phyloP scores from a whole-genome alignment of 805 yeast genomes.

The Alloascoidea africana region DNA sequence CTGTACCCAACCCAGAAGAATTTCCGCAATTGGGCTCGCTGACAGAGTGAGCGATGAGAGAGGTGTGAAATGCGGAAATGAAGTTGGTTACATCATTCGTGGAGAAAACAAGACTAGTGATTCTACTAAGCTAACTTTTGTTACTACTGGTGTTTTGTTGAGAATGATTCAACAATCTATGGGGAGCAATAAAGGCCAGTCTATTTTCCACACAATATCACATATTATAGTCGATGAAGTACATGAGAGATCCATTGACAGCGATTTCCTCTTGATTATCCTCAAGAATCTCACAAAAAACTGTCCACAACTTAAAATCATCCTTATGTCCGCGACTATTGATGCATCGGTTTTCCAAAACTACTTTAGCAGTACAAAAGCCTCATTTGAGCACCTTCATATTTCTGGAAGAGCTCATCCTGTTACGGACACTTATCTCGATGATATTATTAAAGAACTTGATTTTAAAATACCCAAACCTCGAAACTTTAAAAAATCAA shows the following conservation, averaged over 20 bases:
- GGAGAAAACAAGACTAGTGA: constrained; percentile 62
- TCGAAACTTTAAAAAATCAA: not conserved
- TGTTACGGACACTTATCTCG: constrained; percentile 61
- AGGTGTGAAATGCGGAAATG: constrained; percentile 44
- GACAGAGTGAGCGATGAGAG: constrained; percentile 86
- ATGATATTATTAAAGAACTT: constrained; percentile 39
- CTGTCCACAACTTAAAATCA: constrained; percentile 39
- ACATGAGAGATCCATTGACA: constrained; percentile 89
- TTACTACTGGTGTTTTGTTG: constrained; percentile 84
- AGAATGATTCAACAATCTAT: constrained; percentile 59
- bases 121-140: constrained; percentile 65
- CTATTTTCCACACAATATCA: constrained; percentile 36
- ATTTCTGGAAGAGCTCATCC: constrained; percentile 93
- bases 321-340: constrained; percentile 92
- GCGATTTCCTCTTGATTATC: constrained; percentile 70
- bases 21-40: constrained; percentile 88
- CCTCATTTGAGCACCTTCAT: constrained; percentile 45
- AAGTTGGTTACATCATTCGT: constrained; percentile 80
- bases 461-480: constrained; percentile 21
- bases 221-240: constrained; percentile 86
- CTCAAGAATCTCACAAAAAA: constrained; percentile 42
- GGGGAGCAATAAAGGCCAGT: constrained; percentile 8
- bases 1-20: constrained; percentile 93
- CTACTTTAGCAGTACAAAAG: constrained; percentile 34
- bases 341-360: constrained; percentile 49